Percentiles rank a stretch among this genome's conserved stretches.
Conservation (phyloP, 495 filamentous ascomycete species). For the Neohortaea acidophila region DNA sequence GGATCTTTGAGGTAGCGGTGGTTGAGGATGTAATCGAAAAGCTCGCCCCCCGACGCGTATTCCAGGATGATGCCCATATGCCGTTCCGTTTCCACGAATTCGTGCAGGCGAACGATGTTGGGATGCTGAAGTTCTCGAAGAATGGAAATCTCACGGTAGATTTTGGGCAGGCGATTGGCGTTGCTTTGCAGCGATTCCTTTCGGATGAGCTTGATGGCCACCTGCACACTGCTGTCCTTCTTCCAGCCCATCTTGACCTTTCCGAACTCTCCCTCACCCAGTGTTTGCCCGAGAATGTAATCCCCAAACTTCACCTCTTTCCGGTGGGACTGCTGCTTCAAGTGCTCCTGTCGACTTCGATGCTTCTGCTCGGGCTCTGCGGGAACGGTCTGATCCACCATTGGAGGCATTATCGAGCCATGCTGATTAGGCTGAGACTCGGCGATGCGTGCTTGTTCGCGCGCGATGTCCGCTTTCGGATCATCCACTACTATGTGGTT, state of each 20-base stretch:
- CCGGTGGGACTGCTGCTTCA: conserved; percentile 28
- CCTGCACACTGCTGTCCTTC: conserved; percentile 79
- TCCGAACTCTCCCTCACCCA: conserved; percentile 95
- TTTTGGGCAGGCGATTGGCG: conserved; percentile 78
- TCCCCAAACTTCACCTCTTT: conserved; percentile 88
- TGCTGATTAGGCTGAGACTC: conserved; percentile 44
- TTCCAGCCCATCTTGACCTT: conserved; percentile 99
- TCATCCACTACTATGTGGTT: conserved; percentile 45
- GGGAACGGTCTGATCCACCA: conserved; percentile 41
- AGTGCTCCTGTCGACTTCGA: conserved; percentile 68
- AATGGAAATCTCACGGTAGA: conserved; percentile 91
- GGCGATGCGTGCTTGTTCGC: conserved; percentile 43
- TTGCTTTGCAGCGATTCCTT: conserved; percentile 77
- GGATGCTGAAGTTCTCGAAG: conserved; percentile 74
- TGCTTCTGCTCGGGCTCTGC: conserved; percentile 43
- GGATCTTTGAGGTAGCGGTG: conserved; percentile 92
- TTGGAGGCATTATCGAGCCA: conserved; percentile 34
- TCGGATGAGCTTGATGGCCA: conserved; percentile 96
- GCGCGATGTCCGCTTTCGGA: neutral
- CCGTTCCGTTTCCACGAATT: conserved; percentile 94
- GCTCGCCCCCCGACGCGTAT: conserved; percentile 91
- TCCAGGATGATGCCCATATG: conserved; percentile 97
- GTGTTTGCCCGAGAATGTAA: conserved; percentile 89
- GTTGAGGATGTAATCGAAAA: conserved; percentile 96
- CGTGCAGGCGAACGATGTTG: conserved; percentile 92